Evolutionary conservation across 371 early-diverging fungal genomes (phyloP).

Genomic region (Mortierella sp.): DNA sequence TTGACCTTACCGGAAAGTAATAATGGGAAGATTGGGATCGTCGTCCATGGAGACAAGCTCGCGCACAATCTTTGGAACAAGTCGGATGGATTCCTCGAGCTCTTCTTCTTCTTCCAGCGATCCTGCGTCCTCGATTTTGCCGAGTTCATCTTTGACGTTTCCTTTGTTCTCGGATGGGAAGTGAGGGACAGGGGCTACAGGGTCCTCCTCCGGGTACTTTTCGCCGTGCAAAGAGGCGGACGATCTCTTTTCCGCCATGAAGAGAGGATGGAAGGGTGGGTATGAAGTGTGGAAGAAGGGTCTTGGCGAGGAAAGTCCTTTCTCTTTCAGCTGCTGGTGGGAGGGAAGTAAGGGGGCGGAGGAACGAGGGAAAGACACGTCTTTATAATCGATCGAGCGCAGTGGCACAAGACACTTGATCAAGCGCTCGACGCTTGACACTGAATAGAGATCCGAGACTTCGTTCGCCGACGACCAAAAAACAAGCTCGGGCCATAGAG

Average conservation of each 20-base stretch:
- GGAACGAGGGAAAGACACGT: too few relatives aligned
- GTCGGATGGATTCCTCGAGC: conserved; percentile 45
- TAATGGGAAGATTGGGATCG: conserved; percentile 47
- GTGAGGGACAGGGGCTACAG: conserved; percentile 47
- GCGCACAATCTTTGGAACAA: conserved; percentile 53
- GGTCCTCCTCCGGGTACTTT: conserved; percentile 38
- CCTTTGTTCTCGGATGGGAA: conserved; percentile 31
- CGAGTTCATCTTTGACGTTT: conserved; percentile 31
- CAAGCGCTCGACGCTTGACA: too few relatives aligned
- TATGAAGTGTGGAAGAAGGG: background rate
- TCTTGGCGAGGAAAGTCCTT: background rate
- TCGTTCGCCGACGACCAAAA: too few relatives aligned
- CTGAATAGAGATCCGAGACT: too few relatives aligned
- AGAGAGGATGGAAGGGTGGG: background rate
- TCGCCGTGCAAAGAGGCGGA: conserved; percentile 4
- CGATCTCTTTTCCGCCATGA: conserved; percentile 16
- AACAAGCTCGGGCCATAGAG: too few relatives aligned
- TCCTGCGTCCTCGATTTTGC: conserved; percentile 25
- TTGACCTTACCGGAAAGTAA: conserved; percentile 47
- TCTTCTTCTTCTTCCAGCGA: conserved; percentile 40
- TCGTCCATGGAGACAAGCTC: conserved; percentile 55
- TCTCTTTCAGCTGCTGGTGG: too few relatives aligned
- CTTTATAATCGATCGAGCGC: too few relatives aligned
- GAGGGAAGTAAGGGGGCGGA: too few relatives aligned
- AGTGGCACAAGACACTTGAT: too few relatives aligned